Evolutionary conservation across 495 filamentous ascomycete species (phyloP).

Genomic region (Filosporella fistucella): DNA sequence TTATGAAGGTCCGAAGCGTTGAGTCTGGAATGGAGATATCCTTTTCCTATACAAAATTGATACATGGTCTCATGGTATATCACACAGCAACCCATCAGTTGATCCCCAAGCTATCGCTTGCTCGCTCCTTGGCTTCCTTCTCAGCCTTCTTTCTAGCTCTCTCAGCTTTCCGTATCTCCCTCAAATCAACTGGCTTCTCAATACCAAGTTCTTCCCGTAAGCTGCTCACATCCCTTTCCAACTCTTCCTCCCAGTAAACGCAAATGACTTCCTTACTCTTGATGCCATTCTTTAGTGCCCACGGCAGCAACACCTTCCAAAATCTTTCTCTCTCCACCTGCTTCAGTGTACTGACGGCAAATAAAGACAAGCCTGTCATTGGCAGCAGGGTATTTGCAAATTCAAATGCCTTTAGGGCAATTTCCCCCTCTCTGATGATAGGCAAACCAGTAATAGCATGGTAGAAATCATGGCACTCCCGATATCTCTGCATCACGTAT

Average conservation of each 20-base stretch:
- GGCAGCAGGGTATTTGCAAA: slow-evolving; percentile 91
- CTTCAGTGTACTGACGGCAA: slow-evolving; percentile 69
- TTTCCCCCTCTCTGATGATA: slow-evolving; percentile 87
- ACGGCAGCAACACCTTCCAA: slow-evolving; percentile 73
- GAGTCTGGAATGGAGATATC: no score
- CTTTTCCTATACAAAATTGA: no score
- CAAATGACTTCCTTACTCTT: slow-evolving; percentile 80
- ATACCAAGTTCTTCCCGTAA: slow-evolving; percentile 71
- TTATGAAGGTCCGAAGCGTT: no score
- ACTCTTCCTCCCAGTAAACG: slow-evolving; percentile 96
- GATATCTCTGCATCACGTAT: slow-evolving; percentile 98
- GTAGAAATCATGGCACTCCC: slow-evolving; percentile 98
- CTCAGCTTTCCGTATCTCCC: slow-evolving; percentile 68
- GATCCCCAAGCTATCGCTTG: slow-evolving; percentile 11
- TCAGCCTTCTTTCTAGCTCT: slow-evolving; percentile 63
- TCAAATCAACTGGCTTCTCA: slow-evolving; percentile 85
- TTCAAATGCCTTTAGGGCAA: slow-evolving; percentile 94
- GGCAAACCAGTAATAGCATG: slow-evolving; percentile 92
- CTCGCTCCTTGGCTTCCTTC: slow-evolving; percentile 42
- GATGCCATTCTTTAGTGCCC: slow-evolving; percentile 83
- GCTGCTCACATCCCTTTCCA: slow-evolving; percentile 79
- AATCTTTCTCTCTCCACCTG: slow-evolving; percentile 69
- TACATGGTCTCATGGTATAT: no score
- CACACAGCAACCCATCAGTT: slow-evolving; percentile 5
- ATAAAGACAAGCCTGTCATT: slow-evolving; percentile 86